Evolutionary conservation across 805 yeast genomes (phyloP), one percentile per base, ranked within the genome.

Genomic region (Saturnispora mendoncae): DNA sequence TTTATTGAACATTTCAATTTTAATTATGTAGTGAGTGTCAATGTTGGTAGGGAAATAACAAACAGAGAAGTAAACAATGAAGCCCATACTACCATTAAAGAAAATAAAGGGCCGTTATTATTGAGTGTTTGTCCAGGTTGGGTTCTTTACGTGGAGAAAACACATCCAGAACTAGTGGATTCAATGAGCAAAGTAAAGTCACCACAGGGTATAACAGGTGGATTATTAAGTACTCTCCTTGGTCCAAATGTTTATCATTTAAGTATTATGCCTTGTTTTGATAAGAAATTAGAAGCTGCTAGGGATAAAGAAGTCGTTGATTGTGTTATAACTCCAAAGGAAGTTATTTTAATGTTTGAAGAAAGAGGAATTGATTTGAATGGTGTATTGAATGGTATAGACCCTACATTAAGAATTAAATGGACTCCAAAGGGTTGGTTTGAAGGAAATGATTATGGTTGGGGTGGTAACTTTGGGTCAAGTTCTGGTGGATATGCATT

Each of bases 191-290:
- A 71, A 27, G 81, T 84, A 33, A 84, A 85, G 54, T 84, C 95
- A 0, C 94, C 97, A 4, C 97, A 90, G 61, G 97, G 86, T 57
- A 81, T 90, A 39, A 85, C 97, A 0, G 97, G 97, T 0, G 66
- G 77, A 15, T 50, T 88, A 18, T 59, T 90, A 39, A 88, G 88
- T 57, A 58, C 68, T 14, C 54, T 78, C 19, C 56, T 66, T 3
- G 53, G 69, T 2, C 28, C 23, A 4, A 52, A 71, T 2, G 62
- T 87, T 0, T 92, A 85, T 55, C 97, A 90, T 58, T 62, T 92
- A 41, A 74, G 92, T 6, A 67, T 92, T 17, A 90, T 90, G 97
- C 97, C 98, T 2, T 90, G 97, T 53, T 92, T 92, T 58, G 98
- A 92, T 60, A 92, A 92, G 63, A 92, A 92, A 60, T 69, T 88